These are phyloP conservation scores for Lichtheimia corymbifera DNA, from an alignment of 371 early-diverging fungal genomes.

Conservation along the genomic window DNA sequence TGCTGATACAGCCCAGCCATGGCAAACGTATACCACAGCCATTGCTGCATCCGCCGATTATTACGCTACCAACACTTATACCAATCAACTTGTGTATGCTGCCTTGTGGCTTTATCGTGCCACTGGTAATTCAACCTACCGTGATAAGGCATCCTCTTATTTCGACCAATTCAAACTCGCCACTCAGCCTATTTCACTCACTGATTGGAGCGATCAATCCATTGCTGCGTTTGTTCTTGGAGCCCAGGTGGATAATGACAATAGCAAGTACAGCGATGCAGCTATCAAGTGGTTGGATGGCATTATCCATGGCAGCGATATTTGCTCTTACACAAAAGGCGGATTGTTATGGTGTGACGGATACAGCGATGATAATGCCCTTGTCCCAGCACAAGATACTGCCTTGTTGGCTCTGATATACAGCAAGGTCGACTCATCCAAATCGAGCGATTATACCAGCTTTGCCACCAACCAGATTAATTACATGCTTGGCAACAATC, in stretches of 20 bases:
- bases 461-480: conserved; percentile 56
- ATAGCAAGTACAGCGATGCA: conserved; percentile 37
- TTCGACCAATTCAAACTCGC: conserved; percentile 39
- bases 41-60: conserved; percentile 44
- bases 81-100: conserved; percentile 58
- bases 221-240: conserved; percentile 56
- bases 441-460: conserved; percentile 30
- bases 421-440: conserved; percentile 26
- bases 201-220: conserved; percentile 60
- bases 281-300: conserved; percentile 39
- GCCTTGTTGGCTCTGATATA: conserved; percentile 46
- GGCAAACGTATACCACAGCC: conserved; percentile 51
- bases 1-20: conserved; percentile 54
- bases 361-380: conserved; percentile 47
- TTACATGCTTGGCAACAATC: conserved; percentile 63
- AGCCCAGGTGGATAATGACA: conserved; percentile 41
- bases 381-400: conserved; percentile 49
- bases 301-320: conserved; percentile 25
- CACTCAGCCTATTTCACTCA: conserved; percentile 8
- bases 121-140: conserved; percentile 47
- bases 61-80: conserved; percentile 50
- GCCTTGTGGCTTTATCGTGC: conserved; percentile 66
- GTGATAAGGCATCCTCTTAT: conserved; percentile 50
- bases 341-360: conserved; percentile 60
- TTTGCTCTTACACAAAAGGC: conserved; percentile 51